Percentiles rank a stretch among this genome's conserved stretches.
Conservation (phyloP, 202 grass and related monocot genomes). For the Hordeum pubiflorum region DNA sequence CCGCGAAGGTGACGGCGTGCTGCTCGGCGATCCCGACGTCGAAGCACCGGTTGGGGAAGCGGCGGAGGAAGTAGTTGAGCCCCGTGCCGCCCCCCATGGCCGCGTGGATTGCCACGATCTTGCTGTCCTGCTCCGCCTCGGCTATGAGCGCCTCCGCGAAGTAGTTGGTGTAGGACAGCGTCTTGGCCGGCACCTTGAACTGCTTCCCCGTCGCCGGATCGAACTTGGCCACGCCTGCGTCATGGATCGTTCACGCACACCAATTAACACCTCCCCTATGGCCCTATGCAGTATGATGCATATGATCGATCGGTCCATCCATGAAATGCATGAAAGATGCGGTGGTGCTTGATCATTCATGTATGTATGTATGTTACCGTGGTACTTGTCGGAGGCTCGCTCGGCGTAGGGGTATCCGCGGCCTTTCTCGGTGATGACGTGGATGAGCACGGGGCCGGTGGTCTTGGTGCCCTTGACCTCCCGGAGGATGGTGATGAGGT, state of each 20-base stretch:
- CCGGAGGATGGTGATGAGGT: conserved; percentile 70
- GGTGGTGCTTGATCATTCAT: neutral
- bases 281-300: neutral
- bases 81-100: conserved; percentile 95
- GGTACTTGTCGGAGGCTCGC: conserved; percentile 85
- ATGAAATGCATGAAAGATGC: neutral
- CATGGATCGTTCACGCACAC: neutral
- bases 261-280: neutral
- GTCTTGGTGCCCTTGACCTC: conserved; percentile 87
- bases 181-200: conserved; percentile 65
- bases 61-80: conserved; percentile 88
- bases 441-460: conserved; percentile 85
- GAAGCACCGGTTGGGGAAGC: conserved; percentile 82
- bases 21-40: conserved; percentile 97
- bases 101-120: conserved; percentile 81
- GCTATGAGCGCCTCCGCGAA: conserved; percentile 86
- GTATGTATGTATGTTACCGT: conserved; percentile 8
- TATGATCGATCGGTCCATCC: neutral
- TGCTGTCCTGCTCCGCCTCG: conserved; percentile 79
- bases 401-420: conserved; percentile 94
- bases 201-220: conserved; percentile 88
- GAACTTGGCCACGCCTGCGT: conserved; percentile 59
- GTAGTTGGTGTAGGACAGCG: conserved; percentile 79
- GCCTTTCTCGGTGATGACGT: conserved; percentile 90
- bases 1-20: conserved; percentile 91